A percentile compares a stretch with the other conserved stretches of the same genome.
Conservation (phyloP, 257 asterid species). For the Petunia axillaris region DNA sequence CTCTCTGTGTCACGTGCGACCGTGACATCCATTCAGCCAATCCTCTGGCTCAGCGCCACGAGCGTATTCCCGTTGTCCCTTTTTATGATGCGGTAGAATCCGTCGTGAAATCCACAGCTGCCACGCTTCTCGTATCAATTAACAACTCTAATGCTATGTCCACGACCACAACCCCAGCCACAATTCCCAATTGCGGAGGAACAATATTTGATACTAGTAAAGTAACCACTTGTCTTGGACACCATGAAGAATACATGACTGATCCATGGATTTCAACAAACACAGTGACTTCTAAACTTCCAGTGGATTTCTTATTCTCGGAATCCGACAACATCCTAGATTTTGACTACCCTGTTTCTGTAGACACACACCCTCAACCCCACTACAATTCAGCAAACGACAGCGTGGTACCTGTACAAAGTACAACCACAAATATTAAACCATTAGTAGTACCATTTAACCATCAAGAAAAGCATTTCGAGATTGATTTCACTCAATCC, state of each 20-base stretch:
- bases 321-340: constrained; percentile 66
- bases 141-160: not conserved
- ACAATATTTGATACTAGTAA: not conserved
- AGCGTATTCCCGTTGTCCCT: constrained; percentile 66
- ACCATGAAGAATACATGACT: constrained; percentile 20
- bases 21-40: constrained; percentile 80
- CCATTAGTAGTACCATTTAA: constrained; percentile 35
- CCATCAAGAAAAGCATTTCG: constrained; percentile 51
- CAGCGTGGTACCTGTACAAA: constrained; percentile 79
- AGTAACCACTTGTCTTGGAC: constrained; percentile 14
- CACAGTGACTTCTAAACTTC: constrained; percentile 37
- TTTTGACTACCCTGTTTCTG: constrained; percentile 54
- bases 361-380: constrained; percentile 36
- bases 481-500: constrained; percentile 69
- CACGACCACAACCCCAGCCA: not conserved
- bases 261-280: constrained; percentile 48
- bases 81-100: constrained; percentile 69
- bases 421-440: constrained; percentile 31
- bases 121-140: constrained; percentile 30
- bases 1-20: constrained; percentile 75
- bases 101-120: constrained; percentile 51
- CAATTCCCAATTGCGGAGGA: not conserved
- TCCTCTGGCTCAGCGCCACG: constrained; percentile 81
- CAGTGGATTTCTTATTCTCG: constrained; percentile 54
- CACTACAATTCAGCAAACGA: constrained; percentile 44